Evolutionary conservation across 2,329 filamentous ascomycete genomes (phyloP).

Genomic region (Ophiosphaerella narmari): DNA sequence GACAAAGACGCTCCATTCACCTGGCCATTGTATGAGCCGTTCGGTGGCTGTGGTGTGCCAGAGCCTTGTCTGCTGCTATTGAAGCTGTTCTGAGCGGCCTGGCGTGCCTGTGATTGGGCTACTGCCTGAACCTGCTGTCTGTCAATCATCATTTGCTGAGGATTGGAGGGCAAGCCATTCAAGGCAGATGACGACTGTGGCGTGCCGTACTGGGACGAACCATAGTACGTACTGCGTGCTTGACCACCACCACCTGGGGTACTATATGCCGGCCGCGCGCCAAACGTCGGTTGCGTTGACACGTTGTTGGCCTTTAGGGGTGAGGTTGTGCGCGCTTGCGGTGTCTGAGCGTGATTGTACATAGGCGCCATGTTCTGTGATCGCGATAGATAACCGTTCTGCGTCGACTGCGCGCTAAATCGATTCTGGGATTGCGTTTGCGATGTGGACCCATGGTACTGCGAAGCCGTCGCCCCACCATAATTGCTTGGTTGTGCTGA

Average conservation of each 20-base stretch:
- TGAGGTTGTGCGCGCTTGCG: slow-evolving; percentile 40
- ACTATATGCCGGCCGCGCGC: slow-evolving; percentile 33
- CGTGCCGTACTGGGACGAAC: slow-evolving; percentile 38
- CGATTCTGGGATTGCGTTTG: slow-evolving; percentile 39
- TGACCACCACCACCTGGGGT: slow-evolving; percentile 35
- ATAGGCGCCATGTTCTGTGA: slow-evolving; percentile 41
- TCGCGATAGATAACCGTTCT: slow-evolving; percentile 41
- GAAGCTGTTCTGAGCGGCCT: slow-evolving; percentile 43
- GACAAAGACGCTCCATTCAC: slow-evolving; percentile 34
- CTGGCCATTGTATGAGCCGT: slow-evolving; percentile 29
- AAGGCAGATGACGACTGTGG: slow-evolving; percentile 35
- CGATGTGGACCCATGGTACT: slow-evolving; percentile 42
- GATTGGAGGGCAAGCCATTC: slow-evolving; percentile 26
- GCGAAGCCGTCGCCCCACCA: slow-evolving; percentile 32
- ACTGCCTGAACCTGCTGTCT: slow-evolving; percentile 38
- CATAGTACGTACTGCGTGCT: slow-evolving; percentile 41
- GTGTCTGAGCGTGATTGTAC: slow-evolving; percentile 34
- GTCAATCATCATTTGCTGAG: slow-evolving; percentile 44
- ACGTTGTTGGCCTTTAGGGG: slow-evolving; percentile 40
- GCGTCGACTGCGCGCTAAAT: slow-evolving; percentile 34
- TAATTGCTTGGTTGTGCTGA: slow-evolving; percentile 35
- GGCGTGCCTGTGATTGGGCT: slow-evolving; percentile 42
- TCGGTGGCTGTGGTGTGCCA: slow-evolving; percentile 44
- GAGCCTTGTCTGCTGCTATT: slow-evolving; percentile 39
- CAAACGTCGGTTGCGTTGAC: slow-evolving; percentile 30